These are phyloP conservation scores for Tetratostichococcus sp. DNA, from an alignment of 139 green algal species.

Conservation along the genomic window DNA sequence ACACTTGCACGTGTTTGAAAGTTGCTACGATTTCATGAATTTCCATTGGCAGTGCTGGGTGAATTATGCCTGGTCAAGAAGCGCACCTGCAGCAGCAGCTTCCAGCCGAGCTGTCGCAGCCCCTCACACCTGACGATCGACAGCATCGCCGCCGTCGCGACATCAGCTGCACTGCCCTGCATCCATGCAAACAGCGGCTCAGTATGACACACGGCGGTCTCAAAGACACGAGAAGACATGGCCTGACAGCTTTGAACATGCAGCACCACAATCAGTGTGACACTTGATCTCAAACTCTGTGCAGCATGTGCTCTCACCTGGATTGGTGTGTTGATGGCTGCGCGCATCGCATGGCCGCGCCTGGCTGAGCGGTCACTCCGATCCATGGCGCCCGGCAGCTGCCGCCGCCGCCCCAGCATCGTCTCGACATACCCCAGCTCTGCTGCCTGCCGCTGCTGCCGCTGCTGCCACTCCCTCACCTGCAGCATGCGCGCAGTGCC, in stretches of 20 bases:
- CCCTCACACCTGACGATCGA: slow-evolving; percentile 55
- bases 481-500: slow-evolving; percentile 33
- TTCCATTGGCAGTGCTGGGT: no score
- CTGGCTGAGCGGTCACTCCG: slow-evolving; percentile 3
- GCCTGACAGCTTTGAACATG: no score
- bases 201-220: no score
- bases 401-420: slow-evolving; percentile 77
- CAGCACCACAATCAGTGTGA: no score
- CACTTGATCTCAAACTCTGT: no score
- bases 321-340: slow-evolving; percentile 98
- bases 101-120: slow-evolving; percentile 78
- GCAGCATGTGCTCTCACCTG: slow-evolving; percentile 2
- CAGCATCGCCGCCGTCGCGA: slow-evolving; percentile 92
- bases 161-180: slow-evolving; percentile 90
- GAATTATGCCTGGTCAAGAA: no score
- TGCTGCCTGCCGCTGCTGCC: slow-evolving; percentile 43
- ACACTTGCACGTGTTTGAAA: no score
- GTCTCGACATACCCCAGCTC: slow-evolving; percentile 67
- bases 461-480: slow-evolving; percentile 76
- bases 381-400: slow-evolving; percentile 64
- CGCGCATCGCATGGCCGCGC: slow-evolving; percentile 59
- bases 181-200: no score
- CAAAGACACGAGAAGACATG: no score
- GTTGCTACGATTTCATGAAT: no score
- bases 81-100: slow-evolving; percentile 88